Evolutionary conservation across 192 early-diverging fungal species (phyloP), one percentile per base, ranked within the genome.

Genomic region (Coemansia brasiliensis): DNA sequence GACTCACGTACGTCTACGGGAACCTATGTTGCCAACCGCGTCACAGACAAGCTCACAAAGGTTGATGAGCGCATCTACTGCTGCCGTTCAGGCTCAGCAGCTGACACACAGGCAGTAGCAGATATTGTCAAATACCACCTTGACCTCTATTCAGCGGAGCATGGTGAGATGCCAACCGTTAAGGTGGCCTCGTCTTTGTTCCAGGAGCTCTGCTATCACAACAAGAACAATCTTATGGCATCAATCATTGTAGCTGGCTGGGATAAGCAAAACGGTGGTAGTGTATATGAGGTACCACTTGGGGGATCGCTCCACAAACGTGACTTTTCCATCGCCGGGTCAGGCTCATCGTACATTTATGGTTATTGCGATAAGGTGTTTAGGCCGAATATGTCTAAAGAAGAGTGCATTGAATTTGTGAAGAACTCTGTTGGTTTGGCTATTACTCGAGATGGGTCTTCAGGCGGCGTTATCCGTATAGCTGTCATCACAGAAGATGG

Each of bases 201-300:
- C 86, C 94, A 94, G 46, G 88, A 98, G 66, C 61, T 98, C 17
- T 90, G 88, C 71, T 99, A 99, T 74, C 67, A 85, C 52, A 99
- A 99, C 84, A 96, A 94, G 81, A 87, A 92, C 72, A 59, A 46
- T 50, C 74, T 99, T 45, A 82, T 69, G 29, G 97, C 97, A 15
- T 94, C 92, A 38, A 95, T 99, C 60, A 99, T 99, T 75, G 90
- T 97, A 24, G 97, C 86, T 20, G 97, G 97, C 32, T 97, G 93
- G 94, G 97, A 99, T 74, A 86, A 94, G 67, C 79, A 89, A 52
- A 82, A 90, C 51, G 95, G 95, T 12, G 89, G 88, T 4, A 84
- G 85, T 38, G 93, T 99, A 10, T 99, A 90, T 69, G 86, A 85
- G 51, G 85, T 98, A 27, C 93, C 94, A 21, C 74, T 98, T 10